Base-by-base conservation (phyloP, 139 green algal genomes). In the Chlorella sp. region DNA sequence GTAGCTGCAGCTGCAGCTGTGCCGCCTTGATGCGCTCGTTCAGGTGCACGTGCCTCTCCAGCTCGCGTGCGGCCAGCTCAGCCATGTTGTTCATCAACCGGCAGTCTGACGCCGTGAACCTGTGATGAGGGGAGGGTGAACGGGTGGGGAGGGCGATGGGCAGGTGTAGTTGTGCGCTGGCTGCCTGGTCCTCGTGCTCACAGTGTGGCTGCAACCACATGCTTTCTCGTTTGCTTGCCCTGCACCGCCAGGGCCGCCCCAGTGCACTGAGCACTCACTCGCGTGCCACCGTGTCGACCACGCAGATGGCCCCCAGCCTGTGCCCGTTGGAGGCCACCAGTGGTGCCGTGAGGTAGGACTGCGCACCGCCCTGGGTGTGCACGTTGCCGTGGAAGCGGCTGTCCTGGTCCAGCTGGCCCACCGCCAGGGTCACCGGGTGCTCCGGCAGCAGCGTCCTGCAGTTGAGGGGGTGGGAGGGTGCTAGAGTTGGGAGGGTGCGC, bases 21-120 rank as follows among this genome's bases (percentile, higher is more conserved):
- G n/a, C n/a, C n/a, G n/a, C n/a, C n/a, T n/a, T n/a, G n/a, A n/a
- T n/a, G n/a, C n/a, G n/a, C n/a, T n/a, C n/a, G n/a, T n/a, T n/a
- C n/a, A n/a, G n/a, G n/a, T n/a, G n/a, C 3, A 51, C 6, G 49
- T 66, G 29, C 49, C 35, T 88, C 71, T 94, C 89, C 59, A 91
- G 77, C 65, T 90, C 88, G 1, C 86, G 73, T 42, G 91, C 81
- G 0, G 84, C 83, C 27, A 95, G 77, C 73, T 94, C 88, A 14
- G 89, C 83, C 74, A 93, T 88, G 71, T 92, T 89, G 51, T 79
- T 77, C 49, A 94, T 83, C 59, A 95, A 59, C 23, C 86, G 85
- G 77, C 79, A 82, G 33, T 86, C 70, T 34, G 88, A 79, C 5
- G 76, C 71, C 14, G 74, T 71, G 31, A 77, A 75, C 27, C 55